Evolutionary conservation across 129 eudicot species (phyloP).

Genomic region (Artemisia annua): DNA sequence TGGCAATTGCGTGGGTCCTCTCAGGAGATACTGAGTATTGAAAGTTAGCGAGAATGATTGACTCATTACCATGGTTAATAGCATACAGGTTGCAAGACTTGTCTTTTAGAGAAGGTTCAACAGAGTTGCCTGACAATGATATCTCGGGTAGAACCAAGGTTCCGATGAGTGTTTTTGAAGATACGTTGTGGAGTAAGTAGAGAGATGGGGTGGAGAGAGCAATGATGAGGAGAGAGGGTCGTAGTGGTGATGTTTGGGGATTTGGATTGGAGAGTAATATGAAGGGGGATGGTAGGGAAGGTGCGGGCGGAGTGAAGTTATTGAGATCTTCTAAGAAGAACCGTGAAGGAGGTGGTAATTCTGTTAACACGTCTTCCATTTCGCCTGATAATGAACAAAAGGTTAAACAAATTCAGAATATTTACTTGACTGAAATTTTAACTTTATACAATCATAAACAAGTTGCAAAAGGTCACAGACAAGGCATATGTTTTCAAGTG

Average conservation of each 20-base stretch:
- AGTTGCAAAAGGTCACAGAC: too few relatives aligned
- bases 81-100: constrained; percentile 85
- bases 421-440: not conserved
- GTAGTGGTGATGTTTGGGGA: constrained; percentile 41
- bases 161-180: constrained; percentile 73
- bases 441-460: not conserved
- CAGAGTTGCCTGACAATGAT: constrained; percentile 70
- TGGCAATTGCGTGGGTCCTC: constrained; percentile 68
- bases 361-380: constrained; percentile 93
- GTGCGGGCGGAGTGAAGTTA: constrained; percentile 81
- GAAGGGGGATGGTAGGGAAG: constrained; percentile 74
- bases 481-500: too few relatives aligned
- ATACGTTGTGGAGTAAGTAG: constrained; percentile 60
- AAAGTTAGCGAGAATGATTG: constrained; percentile 54
- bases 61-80: constrained; percentile 45
- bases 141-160: constrained; percentile 80
- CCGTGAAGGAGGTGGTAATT: constrained; percentile 93
- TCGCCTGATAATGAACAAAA: constrained; percentile 19
- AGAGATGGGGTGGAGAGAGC: constrained; percentile 84
- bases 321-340: constrained; percentile 87
- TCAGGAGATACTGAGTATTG: constrained; percentile 71
- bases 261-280: constrained; percentile 52
- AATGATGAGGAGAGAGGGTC: constrained; percentile 75
- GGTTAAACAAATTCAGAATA: constrained; percentile 10
- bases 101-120: constrained; percentile 61